phyloP scores from a whole-genome alignment of 2,329 filamentous ascomycete genomes.

The Neopestalotiopsis clavispora region DNA sequence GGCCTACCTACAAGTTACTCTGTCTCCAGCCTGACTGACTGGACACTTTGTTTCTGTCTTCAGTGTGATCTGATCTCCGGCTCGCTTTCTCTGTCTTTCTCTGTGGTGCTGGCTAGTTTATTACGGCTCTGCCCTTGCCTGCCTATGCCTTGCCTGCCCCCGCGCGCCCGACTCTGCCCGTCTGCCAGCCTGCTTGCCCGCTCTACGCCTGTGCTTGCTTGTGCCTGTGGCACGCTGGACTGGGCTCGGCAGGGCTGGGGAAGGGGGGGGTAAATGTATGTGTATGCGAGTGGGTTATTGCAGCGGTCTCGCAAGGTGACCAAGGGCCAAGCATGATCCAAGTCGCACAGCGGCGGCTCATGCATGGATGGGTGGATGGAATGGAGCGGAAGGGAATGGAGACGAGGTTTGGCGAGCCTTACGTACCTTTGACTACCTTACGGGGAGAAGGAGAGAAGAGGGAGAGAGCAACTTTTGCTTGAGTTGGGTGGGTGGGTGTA shows the following conservation, averaged over 20 bases:
- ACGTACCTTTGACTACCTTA: constrained; percentile 10
- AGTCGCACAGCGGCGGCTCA: constrained; percentile 7
- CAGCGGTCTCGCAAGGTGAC: constrained; percentile 3
- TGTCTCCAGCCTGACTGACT: not conserved
- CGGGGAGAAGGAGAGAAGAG: not conserved
- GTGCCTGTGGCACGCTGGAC: too few relatives aligned
- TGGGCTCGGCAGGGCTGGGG: not conserved
- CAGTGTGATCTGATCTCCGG: not conserved
- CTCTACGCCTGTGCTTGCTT: not conserved
- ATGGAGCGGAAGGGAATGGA: not conserved
- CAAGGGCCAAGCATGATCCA: not conserved
- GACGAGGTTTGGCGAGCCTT: not conserved
- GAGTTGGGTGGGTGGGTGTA: not conserved
- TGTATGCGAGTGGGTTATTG: not conserved
- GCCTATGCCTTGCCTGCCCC: not conserved
- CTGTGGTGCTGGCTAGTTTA: not conserved
- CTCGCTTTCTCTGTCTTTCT: not conserved
- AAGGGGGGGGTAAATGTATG: not conserved
- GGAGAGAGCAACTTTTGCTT: not conserved
- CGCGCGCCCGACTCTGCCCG: not conserved
- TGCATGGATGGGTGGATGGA: constrained; percentile 1
- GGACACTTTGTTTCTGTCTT: not conserved
- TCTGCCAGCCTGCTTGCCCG: not conserved
- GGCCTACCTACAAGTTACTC: not conserved
- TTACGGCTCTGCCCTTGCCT: not conserved